Evolutionary conservation across 208 protist species (phyloP), one percentile per base, ranked within the genome.

Genomic region (Tritrichomonas foetus): DNA sequence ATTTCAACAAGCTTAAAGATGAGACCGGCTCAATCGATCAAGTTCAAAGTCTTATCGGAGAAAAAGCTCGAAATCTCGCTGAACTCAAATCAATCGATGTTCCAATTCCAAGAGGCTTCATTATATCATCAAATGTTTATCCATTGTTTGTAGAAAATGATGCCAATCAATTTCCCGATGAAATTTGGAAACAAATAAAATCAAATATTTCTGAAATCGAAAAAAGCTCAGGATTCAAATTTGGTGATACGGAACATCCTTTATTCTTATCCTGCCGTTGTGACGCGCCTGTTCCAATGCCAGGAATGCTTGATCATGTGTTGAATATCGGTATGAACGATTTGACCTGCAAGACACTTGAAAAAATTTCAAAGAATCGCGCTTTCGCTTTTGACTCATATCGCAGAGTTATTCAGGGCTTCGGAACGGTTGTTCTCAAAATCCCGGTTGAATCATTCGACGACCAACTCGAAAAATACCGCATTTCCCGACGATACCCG

Each of bases 241-340:
- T 89, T 39, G 78, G 78, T 27, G 27, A 33, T 20, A 33, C 27
- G 1, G 27, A 47, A 20, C 53, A 53, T n/a, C 78, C 78, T 30
- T 47, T 89, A 39, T 36, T 89, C 27, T 39, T 89, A 22, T 53
- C 47, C 1, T 20, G 44, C 25, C 33, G 47, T 44, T 44, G 47
- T 30, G 78, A 89, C 57, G 41, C 47, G 30, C 25, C 47, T 44
- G 25, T 20, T 33, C 16, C 44, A 9, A 33, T 89, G 9, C 44
- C 78, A 57, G 47, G 47, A 61, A 89, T 89, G 47, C 47, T 89
- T 1, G 41, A 57, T 49, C 33, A 20, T 5, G 47, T 89, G 0
- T 16, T 57, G 30, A 89, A 89, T 57, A 89, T 89, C 20, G 78
- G 78, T 55, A 39, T 89, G 33, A 89, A 53, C 20, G 78, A 89